Conservation (phyloP, 2,329 filamentous ascomycete species). For the Pseudogymnoascus sp. region DNA sequence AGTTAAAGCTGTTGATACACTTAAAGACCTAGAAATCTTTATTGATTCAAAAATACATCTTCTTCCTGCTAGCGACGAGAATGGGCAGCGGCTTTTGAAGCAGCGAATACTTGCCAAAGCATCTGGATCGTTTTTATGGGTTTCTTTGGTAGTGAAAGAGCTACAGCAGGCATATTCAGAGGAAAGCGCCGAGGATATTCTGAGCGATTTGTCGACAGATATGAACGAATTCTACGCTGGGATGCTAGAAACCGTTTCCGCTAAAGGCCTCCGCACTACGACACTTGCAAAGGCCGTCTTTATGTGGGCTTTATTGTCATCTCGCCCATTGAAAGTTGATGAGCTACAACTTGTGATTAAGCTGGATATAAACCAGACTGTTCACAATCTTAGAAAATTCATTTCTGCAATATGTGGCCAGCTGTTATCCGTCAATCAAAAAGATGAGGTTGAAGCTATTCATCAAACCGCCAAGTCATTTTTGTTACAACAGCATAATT, state of each 20-base stretch:
- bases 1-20: slow-evolving; percentile 20
- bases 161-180: slow-evolving; percentile 23
- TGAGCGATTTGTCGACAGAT: slow-evolving; percentile 29
- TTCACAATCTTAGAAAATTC: slow-evolving; percentile 19
- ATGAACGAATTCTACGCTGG: slow-evolving; percentile 24
- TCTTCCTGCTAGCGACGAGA: slow-evolving; percentile 13
- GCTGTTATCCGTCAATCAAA: slow-evolving; percentile 24
- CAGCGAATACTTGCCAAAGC: slow-evolving; percentile 24
- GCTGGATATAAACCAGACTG: slow-evolving; percentile 24
- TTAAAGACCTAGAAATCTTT: slow-evolving; percentile 25
- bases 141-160: slow-evolving; percentile 28
- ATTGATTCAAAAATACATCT: slow-evolving; percentile 19
- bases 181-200: slow-evolving; percentile 25
- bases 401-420: slow-evolving; percentile 27
- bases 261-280: slow-evolving; percentile 16
- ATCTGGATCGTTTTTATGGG: slow-evolving; percentile 31
- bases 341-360: slow-evolving; percentile 28
- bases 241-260: slow-evolving; percentile 13
- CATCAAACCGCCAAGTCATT: slow-evolving; percentile 28
- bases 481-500: slow-evolving; percentile 19
- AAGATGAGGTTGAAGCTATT: slow-evolving; percentile 22
- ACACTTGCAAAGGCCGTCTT: slow-evolving; percentile 27
- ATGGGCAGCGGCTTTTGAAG: slow-evolving; percentile 14
- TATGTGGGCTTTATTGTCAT: slow-evolving; percentile 23
- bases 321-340: slow-evolving; percentile 19